Percentiles rank a stretch among this genome's conserved stretches.
Evolutionary conservation across 352 stramenopile species (phyloP).

Genomic region (Phytopythium ostracodes): DNA sequence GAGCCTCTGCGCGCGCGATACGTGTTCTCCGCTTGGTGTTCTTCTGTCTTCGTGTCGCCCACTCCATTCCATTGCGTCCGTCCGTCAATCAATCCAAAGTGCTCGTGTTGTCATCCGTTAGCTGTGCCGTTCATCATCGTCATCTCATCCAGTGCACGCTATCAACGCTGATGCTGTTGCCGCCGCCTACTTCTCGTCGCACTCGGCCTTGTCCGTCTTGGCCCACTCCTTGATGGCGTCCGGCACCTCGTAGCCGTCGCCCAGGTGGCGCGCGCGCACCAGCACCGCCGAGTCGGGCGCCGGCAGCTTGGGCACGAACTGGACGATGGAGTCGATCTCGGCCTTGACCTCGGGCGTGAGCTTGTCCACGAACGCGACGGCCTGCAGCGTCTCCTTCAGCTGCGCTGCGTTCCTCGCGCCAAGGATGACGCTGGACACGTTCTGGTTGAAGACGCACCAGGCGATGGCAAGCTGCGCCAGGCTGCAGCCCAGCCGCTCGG

Average conservation of each 20-base stretch:
- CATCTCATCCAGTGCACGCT: too few relatives aligned
- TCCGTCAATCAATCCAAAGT: background rate
- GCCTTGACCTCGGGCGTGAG: constrained; percentile 43
- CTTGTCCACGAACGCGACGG: constrained; percentile 37
- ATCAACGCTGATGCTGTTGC: too few relatives aligned
- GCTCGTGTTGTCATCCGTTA: background rate
- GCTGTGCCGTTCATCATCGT: too few relatives aligned
- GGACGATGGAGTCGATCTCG: constrained; percentile 38
- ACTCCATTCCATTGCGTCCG: background rate
- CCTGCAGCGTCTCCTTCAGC: constrained; percentile 49
- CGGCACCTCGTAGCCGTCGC: background rate
- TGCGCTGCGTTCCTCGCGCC: constrained; percentile 44
- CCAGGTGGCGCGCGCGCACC: constrained; percentile 4
- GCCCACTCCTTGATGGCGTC: constrained; percentile 1
- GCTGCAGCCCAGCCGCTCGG: constrained; percentile 41
- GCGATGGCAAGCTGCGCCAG: constrained; percentile 41
- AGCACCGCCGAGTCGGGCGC: background rate
- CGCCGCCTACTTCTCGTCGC: background rate
- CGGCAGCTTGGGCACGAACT: constrained; percentile 3
- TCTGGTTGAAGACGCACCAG: constrained; percentile 39
- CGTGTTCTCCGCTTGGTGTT: background rate
- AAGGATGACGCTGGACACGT: constrained; percentile 46
- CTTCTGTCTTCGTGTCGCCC: background rate
- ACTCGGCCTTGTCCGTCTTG: background rate
- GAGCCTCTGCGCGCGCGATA: background rate